phyloP scores from a whole-genome alignment of 805 yeast genomes.

The Metschnikowia lachancei region DNA sequence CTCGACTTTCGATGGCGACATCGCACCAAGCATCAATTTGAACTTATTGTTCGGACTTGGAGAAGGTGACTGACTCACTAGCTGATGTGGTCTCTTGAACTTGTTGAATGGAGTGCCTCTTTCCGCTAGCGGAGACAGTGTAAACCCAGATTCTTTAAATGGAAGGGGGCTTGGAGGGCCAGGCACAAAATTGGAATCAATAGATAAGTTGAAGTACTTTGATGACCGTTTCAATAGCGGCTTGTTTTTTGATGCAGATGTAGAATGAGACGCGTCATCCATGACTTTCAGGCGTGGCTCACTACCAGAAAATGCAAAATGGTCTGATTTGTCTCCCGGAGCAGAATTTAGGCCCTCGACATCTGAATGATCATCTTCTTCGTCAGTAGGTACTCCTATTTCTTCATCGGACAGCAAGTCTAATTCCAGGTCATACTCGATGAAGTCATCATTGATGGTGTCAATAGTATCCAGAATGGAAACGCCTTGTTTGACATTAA shows the following conservation, averaged over 20 bases:
- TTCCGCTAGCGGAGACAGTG: constrained; percentile 18
- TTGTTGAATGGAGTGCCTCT: constrained; percentile 23
- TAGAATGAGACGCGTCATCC: not conserved
- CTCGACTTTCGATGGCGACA: constrained; percentile 13
- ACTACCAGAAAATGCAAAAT: not conserved
- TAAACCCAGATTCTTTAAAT: constrained; percentile 9
- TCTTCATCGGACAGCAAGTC: constrained; percentile 14
- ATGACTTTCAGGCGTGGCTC: not conserved
- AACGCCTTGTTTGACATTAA: constrained; percentile 35
- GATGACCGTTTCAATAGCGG: constrained; percentile 39
- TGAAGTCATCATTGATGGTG: constrained; percentile 9
- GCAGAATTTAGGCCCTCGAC: not conserved
- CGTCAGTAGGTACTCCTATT: constrained; percentile 14
- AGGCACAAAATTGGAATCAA: constrained; percentile 29
- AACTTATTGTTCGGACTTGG: constrained; percentile 25
- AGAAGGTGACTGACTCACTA: constrained; percentile 44
- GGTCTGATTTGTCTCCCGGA: not conserved
- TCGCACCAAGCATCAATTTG: constrained; percentile 13
- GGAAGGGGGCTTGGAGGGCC: constrained; percentile 17
- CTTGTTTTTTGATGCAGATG: constrained; percentile 2
- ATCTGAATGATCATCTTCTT: constrained; percentile 9
- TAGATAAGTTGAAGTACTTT: constrained; percentile 40
- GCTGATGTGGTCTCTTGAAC: constrained; percentile 44
- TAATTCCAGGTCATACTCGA: constrained; percentile 18
- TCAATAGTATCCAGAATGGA: constrained; percentile 21